Evolutionary conservation across 805 yeast genomes (phyloP).

Genomic region (Zygosaccharomyces rouxii): DNA sequence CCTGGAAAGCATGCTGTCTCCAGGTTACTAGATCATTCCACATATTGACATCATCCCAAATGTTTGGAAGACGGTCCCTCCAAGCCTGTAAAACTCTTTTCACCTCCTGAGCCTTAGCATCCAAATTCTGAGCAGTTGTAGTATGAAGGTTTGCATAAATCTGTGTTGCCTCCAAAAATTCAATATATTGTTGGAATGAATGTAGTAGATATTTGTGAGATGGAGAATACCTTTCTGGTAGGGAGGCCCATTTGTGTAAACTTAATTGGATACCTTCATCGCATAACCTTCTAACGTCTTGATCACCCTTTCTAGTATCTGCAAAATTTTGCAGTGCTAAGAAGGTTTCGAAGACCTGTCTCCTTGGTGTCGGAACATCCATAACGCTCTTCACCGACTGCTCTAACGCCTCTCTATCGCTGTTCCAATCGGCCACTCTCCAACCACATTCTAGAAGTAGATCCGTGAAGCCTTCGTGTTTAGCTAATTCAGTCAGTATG

Average conservation of each 20-base stretch:
- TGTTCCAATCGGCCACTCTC: conserved; percentile 98
- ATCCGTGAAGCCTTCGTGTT: conserved; percentile 97
- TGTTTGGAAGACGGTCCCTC: conserved; percentile 94
- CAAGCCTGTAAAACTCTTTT: conserved; percentile 94
- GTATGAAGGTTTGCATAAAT: conserved; percentile 82
- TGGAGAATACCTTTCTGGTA: conserved; percentile 67
- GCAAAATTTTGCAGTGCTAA: conserved; percentile 89
- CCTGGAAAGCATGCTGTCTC: conserved; percentile 98
- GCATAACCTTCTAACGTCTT: conserved; percentile 77
- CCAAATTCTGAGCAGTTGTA: conserved; percentile 89
- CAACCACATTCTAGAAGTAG: conserved; percentile 96
- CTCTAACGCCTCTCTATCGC: conserved; percentile 90
- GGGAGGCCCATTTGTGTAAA: conserved; percentile 84
- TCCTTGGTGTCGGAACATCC: conserved; percentile 98
- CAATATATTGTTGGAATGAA: conserved; percentile 95
- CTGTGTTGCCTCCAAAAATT: conserved; percentile 95
- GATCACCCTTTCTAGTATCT: conserved; percentile 80
- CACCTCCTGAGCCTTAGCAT: conserved; percentile 87
- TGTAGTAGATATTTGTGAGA: conserved; percentile 90
- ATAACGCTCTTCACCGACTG: conserved; percentile 92
- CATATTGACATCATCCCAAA: conserved; percentile 95
- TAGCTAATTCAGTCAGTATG: conserved; percentile 88
- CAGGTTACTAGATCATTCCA: conserved; percentile 98
- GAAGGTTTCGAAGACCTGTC: conserved; percentile 94
- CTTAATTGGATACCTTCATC: conserved; percentile 96